phyloP scores from a whole-genome alignment of 495 filamentous ascomycete species.

The Platismatia glauca region DNA sequence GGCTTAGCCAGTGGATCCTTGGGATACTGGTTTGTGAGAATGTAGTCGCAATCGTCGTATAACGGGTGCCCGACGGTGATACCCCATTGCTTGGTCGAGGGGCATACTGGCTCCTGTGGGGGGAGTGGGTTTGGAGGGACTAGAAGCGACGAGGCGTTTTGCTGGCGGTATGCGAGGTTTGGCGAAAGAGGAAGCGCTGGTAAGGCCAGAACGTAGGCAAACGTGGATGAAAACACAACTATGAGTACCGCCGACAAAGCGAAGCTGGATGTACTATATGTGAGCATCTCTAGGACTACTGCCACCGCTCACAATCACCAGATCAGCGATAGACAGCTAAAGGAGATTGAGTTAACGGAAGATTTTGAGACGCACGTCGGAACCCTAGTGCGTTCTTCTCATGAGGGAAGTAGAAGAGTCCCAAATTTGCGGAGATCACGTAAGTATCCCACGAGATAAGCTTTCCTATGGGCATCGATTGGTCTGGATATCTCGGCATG shows the following conservation, averaged over 20 bases:
- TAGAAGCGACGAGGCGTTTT: background rate
- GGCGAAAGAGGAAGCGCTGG: background rate
- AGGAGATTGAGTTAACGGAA: background rate
- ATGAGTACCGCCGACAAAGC: too few species aligned
- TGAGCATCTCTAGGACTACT: too few species aligned
- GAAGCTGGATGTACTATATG: too few species aligned
- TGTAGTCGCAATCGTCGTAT: background rate
- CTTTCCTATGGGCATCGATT: background rate
- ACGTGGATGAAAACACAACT: background rate
- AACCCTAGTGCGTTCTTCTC: background rate
- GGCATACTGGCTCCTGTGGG: background rate
- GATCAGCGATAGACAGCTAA: background rate
- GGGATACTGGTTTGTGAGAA: background rate
- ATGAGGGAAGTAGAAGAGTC: background rate
- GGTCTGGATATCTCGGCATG: too few species aligned
- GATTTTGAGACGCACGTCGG: background rate
- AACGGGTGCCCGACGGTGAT: background rate
- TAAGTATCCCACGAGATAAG: background rate
- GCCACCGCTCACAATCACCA: too few species aligned
- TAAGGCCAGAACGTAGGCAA: background rate
- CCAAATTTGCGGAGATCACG: background rate
- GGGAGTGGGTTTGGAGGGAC: background rate
- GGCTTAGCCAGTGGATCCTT: background rate
- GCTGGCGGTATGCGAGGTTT: background rate
- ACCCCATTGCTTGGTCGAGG: background rate